Conservation (phyloP, 2,329 filamentous ascomycete genomes). For the Tolypocladium amazonense region DNA sequence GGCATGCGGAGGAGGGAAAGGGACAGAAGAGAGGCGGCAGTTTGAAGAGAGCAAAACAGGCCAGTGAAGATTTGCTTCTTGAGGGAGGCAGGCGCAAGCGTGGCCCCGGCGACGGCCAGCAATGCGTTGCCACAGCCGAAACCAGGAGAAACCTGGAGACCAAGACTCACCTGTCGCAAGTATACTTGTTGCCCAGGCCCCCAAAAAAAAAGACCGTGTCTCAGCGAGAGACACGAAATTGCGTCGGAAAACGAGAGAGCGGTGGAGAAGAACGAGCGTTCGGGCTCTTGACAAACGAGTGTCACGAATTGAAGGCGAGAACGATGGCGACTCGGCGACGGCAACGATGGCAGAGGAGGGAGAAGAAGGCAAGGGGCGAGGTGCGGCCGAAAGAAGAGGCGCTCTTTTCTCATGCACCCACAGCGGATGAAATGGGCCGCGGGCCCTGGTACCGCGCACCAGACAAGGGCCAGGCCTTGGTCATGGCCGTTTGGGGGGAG, state of each 20-base stretch:
- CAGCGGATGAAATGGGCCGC: slow-evolving; percentile 1
- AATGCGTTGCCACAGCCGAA: not conserved
- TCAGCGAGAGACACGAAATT: not conserved
- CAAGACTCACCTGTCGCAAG: slow-evolving; percentile 7
- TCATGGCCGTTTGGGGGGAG: not conserved
- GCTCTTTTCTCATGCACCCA: slow-evolving; percentile 1
- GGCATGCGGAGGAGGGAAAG: not conserved
- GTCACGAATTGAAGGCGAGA: slow-evolving; percentile 24
- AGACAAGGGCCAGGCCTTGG: not conserved
- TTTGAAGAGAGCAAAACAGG: not conserved
- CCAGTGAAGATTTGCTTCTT: not conserved
- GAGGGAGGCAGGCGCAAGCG: not conserved
- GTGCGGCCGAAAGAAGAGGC: not conserved
- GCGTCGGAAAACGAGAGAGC: slow-evolving; percentile 6
- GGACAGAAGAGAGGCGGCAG: not conserved
- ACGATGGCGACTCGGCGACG: slow-evolving; percentile 14
- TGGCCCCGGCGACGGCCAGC: not conserved
- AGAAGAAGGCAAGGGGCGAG: slow-evolving; percentile 13
- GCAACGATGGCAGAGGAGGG: slow-evolving; percentile 14
- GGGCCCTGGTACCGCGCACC: not conserved
- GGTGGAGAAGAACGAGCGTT: slow-evolving; percentile 8
- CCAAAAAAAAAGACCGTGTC: not conserved
- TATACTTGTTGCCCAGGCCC: not conserved
- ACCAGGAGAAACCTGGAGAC: slow-evolving; percentile 7
- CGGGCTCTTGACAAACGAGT: slow-evolving; percentile 25